A percentile compares a stretch with the other conserved stretches of the same genome.
phyloP scores from a whole-genome alignment of 371 early-diverging fungal genomes.

The Rhizopus stolonifer region DNA sequence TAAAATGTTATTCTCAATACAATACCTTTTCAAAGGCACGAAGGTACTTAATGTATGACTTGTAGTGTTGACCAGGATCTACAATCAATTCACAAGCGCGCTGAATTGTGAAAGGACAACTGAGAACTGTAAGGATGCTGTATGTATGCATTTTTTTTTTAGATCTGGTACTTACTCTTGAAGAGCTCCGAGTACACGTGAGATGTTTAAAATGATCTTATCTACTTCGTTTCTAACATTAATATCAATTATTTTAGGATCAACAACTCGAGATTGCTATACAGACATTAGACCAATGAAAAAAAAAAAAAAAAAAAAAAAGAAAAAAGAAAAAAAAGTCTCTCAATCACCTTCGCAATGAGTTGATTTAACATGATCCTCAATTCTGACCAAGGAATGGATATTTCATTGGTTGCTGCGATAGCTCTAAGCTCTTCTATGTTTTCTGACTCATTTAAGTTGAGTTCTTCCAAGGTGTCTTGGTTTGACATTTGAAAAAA shows the following conservation, averaged over 20 bases:
- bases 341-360: conserved; percentile 20
- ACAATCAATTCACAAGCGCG: conserved; percentile 54
- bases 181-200: conserved; percentile 31
- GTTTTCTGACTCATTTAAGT: no score
- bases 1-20: neutral
- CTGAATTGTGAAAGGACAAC: conserved; percentile 62
- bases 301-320: neutral
- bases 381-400: conserved; percentile 22
- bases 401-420: conserved; percentile 25
- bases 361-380: conserved; percentile 16
- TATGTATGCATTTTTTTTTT: neutral
- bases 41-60: conserved; percentile 54
- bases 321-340: neutral
- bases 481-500: conserved; percentile 53
- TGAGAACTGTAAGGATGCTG: neutral
- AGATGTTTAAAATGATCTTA: conserved; percentile 23
- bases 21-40: conserved; percentile 62
- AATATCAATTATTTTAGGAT: conserved; percentile 18
- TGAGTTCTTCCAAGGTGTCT: no score
- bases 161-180: conserved; percentile 22
- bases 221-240: conserved; percentile 18
- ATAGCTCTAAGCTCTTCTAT: conserved; percentile 2
- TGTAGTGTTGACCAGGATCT: conserved; percentile 51
- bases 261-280: conserved; percentile 36
- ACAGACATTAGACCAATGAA: neutral